phyloP scores from a whole-genome alignment of 2,329 filamentous ascomycete genomes.

The Diaporthe citriasiana region DNA sequence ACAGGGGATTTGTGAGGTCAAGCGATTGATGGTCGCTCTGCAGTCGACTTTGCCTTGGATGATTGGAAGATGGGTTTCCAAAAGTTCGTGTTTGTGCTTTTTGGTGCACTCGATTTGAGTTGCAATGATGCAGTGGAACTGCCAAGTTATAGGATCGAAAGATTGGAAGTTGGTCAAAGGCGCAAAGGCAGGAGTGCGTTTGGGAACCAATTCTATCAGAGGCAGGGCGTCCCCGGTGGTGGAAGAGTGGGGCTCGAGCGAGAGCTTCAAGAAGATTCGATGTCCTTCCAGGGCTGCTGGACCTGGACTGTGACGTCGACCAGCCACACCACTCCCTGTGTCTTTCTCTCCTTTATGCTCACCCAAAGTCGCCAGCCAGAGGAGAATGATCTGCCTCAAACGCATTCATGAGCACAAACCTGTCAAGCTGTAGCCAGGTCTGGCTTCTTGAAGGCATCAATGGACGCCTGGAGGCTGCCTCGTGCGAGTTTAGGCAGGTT shows the following conservation, averaged over 20 bases:
- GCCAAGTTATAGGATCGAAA: constrained; percentile 33
- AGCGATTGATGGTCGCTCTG: constrained; percentile 13
- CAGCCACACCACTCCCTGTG: constrained; percentile 8
- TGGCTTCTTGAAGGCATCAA: neutral
- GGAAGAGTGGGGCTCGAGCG: constrained; percentile 37
- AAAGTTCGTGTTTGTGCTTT: neutral
- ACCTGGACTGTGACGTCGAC: constrained; percentile 15
- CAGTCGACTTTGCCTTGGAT: neutral
- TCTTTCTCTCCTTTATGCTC: constrained; percentile 12
- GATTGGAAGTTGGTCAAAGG: constrained; percentile 26
- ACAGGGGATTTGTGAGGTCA: neutral
- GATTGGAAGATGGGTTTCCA: constrained; percentile 6
- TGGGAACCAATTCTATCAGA: constrained; percentile 33
- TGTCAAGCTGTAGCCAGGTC: neutral
- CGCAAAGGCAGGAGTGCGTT: constrained; percentile 2
- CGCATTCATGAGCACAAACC: neutral
- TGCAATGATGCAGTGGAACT: constrained; percentile 19
- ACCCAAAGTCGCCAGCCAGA: neutral
- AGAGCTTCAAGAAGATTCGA: constrained; percentile 42
- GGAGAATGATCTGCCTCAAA: too few relatives aligned
- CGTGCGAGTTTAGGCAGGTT: neutral
- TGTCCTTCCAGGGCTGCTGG: constrained; percentile 20
- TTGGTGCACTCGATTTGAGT: neutral
- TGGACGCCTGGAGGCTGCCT: neutral
- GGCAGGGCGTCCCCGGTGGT: constrained; percentile 16